phyloP scores from a whole-genome alignment of 2,329 filamentous ascomycete genomes.

The Fusarium sarcochroum region DNA sequence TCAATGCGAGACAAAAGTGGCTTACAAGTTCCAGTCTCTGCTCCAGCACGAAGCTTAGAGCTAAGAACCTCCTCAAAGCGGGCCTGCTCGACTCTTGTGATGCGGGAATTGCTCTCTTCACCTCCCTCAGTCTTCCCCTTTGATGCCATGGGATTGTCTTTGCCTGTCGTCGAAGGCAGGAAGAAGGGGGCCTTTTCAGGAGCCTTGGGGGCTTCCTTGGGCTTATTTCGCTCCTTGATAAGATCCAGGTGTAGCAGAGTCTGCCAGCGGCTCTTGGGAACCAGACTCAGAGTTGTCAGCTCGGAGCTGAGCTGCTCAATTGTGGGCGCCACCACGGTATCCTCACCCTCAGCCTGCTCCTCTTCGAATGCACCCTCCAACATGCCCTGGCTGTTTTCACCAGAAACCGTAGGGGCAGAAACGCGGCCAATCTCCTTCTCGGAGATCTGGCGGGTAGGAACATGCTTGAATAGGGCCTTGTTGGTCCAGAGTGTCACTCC shows the following conservation, averaged over 20 bases:
- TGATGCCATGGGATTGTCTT: conserved; percentile 58
- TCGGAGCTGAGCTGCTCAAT: conserved; percentile 85
- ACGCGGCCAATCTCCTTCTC: conserved; percentile 79
- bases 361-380: conserved; percentile 82
- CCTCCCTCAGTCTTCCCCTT: conserved; percentile 53
- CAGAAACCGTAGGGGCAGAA: conserved; percentile 80
- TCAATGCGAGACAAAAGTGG: conserved; percentile 18
- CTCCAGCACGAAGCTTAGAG: conserved; percentile 67
- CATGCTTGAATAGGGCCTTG: conserved; percentile 88
- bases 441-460: conserved; percentile 87
- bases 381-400: conserved; percentile 82
- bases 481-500: conserved; percentile 98
- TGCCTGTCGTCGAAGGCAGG: conserved; percentile 76
- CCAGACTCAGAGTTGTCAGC: conserved; percentile 89
- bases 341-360: conserved; percentile 65
- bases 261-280: conserved; percentile 94
- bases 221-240: conserved; percentile 95
- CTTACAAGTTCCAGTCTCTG: conserved; percentile 73
- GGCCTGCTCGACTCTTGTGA: conserved; percentile 75
- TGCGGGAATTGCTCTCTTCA: conserved; percentile 71
- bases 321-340: conserved; percentile 67
- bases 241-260: conserved; percentile 92
- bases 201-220: conserved; percentile 89
- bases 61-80: conserved; percentile 72
- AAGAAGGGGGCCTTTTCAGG: conserved; percentile 98